Conservation (phyloP, 352 stramenopile genomes). For the Salisapilia sapeloensis region DNA sequence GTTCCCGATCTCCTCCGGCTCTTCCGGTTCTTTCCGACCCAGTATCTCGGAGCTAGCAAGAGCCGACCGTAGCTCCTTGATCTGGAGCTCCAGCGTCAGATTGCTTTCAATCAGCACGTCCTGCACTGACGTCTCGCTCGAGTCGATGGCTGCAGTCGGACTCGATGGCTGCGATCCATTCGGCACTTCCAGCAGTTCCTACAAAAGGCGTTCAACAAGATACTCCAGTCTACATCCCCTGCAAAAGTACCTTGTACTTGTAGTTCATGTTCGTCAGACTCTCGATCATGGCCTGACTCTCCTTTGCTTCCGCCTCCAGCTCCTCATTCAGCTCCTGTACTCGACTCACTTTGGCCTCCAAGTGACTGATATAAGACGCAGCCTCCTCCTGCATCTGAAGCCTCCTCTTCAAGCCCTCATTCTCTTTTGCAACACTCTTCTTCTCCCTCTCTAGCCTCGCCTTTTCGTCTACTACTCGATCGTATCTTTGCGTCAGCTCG, state of each 20-base stretch:
- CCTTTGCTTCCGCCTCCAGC: slow-evolving; percentile 38
- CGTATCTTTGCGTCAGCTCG: slow-evolving; percentile 24
- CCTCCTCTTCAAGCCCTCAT: slow-evolving; percentile 24
- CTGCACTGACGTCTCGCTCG: slow-evolving; percentile 23
- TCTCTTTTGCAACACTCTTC: slow-evolving; percentile 39
- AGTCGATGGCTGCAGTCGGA: too few relatives aligned
- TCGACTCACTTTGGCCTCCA: slow-evolving; percentile 41
- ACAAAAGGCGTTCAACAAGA: too few relatives aligned
- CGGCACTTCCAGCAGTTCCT: too few relatives aligned
- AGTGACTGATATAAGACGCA: slow-evolving; percentile 18
- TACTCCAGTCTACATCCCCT: too few relatives aligned
- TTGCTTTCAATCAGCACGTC: slow-evolving; percentile 37
- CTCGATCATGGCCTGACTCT: slow-evolving; percentile 42
- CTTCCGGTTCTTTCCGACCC: slow-evolving; percentile 14
- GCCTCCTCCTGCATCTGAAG: slow-evolving; percentile 16
- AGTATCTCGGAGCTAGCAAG: slow-evolving; percentile 8
- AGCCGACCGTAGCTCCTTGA: slow-evolving; percentile 14
- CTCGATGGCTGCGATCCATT: background rate
- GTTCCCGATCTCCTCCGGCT: slow-evolving; percentile 25
- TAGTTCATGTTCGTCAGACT: slow-evolving; percentile 47
- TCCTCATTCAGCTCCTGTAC: slow-evolving; percentile 32
- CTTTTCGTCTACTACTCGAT: slow-evolving; percentile 20
- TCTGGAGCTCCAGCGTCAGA: slow-evolving; percentile 23
- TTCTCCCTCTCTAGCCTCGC: slow-evolving; percentile 19
- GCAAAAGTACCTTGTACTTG: slow-evolving; percentile 28